Evolutionary conservation across 768 basidiomycete species (phyloP), one percentile per base, ranked within the genome.

Genomic region (Boletus rubescentipes): DNA sequence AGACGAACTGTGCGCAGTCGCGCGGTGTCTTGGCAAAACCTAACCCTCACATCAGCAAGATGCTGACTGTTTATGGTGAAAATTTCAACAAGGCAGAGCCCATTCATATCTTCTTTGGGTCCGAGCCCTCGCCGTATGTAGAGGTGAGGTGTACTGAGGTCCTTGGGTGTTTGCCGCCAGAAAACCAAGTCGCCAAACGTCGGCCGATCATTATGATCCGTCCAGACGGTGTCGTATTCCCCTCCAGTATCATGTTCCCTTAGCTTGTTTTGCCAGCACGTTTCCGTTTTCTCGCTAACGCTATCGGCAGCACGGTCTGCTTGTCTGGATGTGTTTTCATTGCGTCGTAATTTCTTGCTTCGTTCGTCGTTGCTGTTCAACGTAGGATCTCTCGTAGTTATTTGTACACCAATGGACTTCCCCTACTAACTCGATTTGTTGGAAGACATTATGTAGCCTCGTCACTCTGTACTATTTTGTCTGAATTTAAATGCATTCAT

Each of bases 141-240:
- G 91, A 93, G 73, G 85, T 93, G 63, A 82, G 91, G 56, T 93
- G 92, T 73, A 86, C 86, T 32, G 91, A 94, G 73, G 89, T 91
- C 16, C 71, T 91, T 20, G 89, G 88, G 18, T 91, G 90, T 62
- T 73, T 90, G 39, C 92, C 91, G 15, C 87, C 89, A 4, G 89
- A 90, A 60, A 76, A 77, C 44, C 84, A 79, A 60, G 72, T 78
- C 48, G 69, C 75, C 53, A 90, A 89, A 73, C 86, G 87, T 51
- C 78, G 89, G 46, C 89, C 91, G 9, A 83, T 95, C 53, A 79
- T 93, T 58, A 82, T 94, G 65, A 83, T 93, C 52, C 84, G 92
- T 46, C 80, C 83, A 10, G 92, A 95, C 64, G 92, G 92, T 42
- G 84, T 94, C 55, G 86, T 94, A 49, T 91, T 91, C 77, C 93